Base-by-base conservation (phyloP, 345 rosid species). In the Syzygium grande region DNA sequence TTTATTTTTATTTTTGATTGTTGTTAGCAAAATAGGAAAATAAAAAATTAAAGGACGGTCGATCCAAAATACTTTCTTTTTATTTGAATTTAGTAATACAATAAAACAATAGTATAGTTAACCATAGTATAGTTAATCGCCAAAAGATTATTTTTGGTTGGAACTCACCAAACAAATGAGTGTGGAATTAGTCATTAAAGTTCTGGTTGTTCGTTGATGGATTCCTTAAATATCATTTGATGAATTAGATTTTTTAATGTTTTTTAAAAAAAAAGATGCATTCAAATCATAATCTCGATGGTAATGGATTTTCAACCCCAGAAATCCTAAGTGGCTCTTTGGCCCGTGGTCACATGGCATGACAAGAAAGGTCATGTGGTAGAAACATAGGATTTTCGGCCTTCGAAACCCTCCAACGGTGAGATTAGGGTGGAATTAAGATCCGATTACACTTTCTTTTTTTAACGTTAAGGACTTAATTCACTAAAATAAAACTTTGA, bases 321-420 rank as follows among this genome's bases (percentile, higher is more conserved):
- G 11, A 68, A 68, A 68, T 68, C 46, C 16, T 4, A 68, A 16
- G 6, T 63, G 41, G 7, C 19, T 63, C 19, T 63, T 29, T 63
- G 30, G 77, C 19, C 0, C 0, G 2, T 34, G 78, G 3, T 65
- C 6, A 2, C 13, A 0, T 34, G 79, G 1, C 13, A 34, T 1
- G 79, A 34, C 11, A 21, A 68, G 41, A 34, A 9, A 9, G 1
- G 22, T 30, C 13, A 9, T 9, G 10, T 68, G 22, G 41, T 46
- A 34, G 46, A 68, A 46, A 68, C 4, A 5, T 34, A 38, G 25
- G 1, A 68, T 9, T 68, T 68, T 68, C 11, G 0, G 46, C 23
- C 46, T 34, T 19, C 21, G 9, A 73, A 73, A 34, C 22, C 13
- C 49, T 73, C 11, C 6, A 25, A 29, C 8, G 22, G 17, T 11